Base-by-base conservation (phyloP, 1,139 yeast genomes). In the Yamadazyma triangularis region DNA sequence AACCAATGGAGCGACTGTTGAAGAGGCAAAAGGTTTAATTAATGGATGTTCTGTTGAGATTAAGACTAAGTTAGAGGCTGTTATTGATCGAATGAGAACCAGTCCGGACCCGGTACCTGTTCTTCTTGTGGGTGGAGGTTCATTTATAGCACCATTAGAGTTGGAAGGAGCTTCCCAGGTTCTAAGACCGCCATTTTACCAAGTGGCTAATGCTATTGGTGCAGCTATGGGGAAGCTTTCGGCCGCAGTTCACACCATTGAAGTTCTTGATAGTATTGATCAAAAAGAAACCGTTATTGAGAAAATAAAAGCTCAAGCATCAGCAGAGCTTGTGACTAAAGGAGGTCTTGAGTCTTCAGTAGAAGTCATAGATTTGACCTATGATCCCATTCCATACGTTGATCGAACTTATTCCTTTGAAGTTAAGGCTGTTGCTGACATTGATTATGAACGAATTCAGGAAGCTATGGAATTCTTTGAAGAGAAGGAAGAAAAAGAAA, bases 121-220 rank as follows among this genome's bases (percentile, higher is more conserved):
- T 3, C 36, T 65, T 8, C 39, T 64, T 4, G 73, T 66, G 15
- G 72, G 72, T 20, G 73, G 72, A 20, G 72, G 72, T 3, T 62
- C 71, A 1, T 56, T 64, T 31, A 59, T 65, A 28, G 49, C 63
- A 2, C 70, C 70, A 8, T 29, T 40, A n/a, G 40, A 42, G 12
- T 41, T 65, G 14, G 49, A 47, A 14, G 71, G 70, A n/a, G 69
- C 68, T 4, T 55, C 64, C 6, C 48, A 53, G 26, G 68, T 65
- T 3, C 37, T 58, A 13, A 26, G 35, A 21, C 70, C 71, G 1
- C 57, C 60, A 20, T 64, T 38, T 38, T 61, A 44, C 38, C 60
- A 58, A 26, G 65, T 64, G 15, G 71, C 70, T 6, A 65, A 65
- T 46, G 72, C 72, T 8, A 63, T 65, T 28, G 72, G 72, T 29